Conservation (phyloP, 192 early-diverging fungal genomes). For the Fimicolochytrium jonesii region DNA sequence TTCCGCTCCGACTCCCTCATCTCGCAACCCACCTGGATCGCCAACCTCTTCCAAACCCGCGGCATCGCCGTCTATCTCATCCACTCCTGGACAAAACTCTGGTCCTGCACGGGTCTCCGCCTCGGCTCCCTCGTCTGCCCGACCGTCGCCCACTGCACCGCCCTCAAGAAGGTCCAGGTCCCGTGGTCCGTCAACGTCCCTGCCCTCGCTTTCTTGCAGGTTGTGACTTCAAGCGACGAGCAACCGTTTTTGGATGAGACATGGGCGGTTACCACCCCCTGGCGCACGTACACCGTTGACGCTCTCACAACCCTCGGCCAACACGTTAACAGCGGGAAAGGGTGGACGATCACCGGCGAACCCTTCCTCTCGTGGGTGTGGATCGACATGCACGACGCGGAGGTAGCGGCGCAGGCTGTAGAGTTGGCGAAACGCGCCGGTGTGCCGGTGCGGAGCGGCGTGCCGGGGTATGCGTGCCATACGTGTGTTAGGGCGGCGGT, state of each 20-base stretch:
- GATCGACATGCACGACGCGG: conserved; percentile 65
- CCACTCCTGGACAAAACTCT: conserved; percentile 93
- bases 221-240: conserved; percentile 63
- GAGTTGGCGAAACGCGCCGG: conserved; percentile 66
- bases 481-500: conserved; percentile 68
- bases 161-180: conserved; percentile 76
- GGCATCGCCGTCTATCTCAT: conserved; percentile 80
- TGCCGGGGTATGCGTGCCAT: conserved; percentile 68
- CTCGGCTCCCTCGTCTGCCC: conserved; percentile 86
- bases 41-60: conserved; percentile 52
- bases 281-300: conserved; percentile 52
- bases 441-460: conserved; percentile 79
- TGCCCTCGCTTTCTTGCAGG: conserved; percentile 77
- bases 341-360: conserved; percentile 70
- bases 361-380: conserved; percentile 83
- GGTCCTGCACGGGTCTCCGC: conserved; percentile 88
- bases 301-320: conserved; percentile 34
- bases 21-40: conserved; percentile 65
- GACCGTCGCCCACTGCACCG: conserved; percentile 65
- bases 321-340: background rate
- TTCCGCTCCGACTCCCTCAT: conserved; percentile 81
- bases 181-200: conserved; percentile 92
- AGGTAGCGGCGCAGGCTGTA: conserved; percentile 61
- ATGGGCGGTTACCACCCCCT: conserved; percentile 68
- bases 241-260: conserved; percentile 66